Base-by-base conservation (phyloP, 495 filamentous ascomycete species). In the Penicillium desertorum region DNA sequence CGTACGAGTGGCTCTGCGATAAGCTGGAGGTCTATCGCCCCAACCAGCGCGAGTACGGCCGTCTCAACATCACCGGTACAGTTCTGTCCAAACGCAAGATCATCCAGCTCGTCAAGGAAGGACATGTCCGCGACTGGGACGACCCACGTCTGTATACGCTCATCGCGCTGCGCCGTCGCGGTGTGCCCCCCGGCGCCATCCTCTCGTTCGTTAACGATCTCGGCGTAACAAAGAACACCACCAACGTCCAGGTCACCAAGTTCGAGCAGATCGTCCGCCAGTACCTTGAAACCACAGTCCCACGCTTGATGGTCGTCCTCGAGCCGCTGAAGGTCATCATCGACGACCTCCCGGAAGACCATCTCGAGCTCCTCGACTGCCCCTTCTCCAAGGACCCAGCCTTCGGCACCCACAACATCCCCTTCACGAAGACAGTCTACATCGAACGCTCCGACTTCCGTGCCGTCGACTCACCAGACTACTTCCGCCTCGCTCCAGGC, bases 401-500 rank as follows among this genome's bases (percentile, higher is more conserved):
- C 37, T 70, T 70, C 54, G 66, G 68, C 30, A 78, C 67, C 45
- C 77, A 80, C 63, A 80, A 76, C 60, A 75, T 96, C 59, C 88
- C 88, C 32, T 87, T 96, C 68, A 91, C 90, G n/a, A 86, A 86
- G 69, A 89, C 78, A 9, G 81, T 97, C 16, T 96, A 94, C 76
- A 97, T 98, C 48, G 94, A 98, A 67, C 87, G 91, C 45, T 86
- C 81, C 36, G 94, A 98, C 69, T 98, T 97, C 79, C 83, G 94
- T 34, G 88, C 95, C 67, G 81, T 86, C 17, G 90, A 93, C 69
- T 84, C 81, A 63, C 83, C 86, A 45, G 89, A 95, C 57, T 96
- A 91, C 77, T 97, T 96, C 85, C 91, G 95, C 20, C 85, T 98
- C 23, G 89, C 95, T 0, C 92, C 92, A 0, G 90, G 89, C 58